A percentile compares a stretch with the other conserved stretches of the same genome.
These are phyloP conservation scores for Arabis hirsuta DNA, from an alignment of 345 rosid genomes.

Conservation along the genomic window DNA sequence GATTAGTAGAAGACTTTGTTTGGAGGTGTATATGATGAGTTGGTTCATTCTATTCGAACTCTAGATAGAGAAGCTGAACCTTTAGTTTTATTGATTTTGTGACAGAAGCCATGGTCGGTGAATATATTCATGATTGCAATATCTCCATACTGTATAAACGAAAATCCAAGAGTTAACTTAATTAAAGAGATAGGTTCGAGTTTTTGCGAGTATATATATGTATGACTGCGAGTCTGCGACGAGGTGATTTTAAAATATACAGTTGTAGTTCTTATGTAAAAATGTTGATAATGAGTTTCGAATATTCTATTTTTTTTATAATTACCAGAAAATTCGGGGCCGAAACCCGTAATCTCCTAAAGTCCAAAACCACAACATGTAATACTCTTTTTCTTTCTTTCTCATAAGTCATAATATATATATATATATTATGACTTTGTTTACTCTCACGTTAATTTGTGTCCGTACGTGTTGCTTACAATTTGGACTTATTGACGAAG, in stretches of 20 bases:
- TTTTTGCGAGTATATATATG: conserved; percentile 6
- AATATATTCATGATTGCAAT: not conserved
- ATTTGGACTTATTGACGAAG: conserved; percentile 18
- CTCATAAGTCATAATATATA: too few species aligned
- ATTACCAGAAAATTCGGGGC: too few species aligned
- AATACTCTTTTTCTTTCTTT: too few species aligned
- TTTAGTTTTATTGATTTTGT: not conserved
- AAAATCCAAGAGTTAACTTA: not conserved
- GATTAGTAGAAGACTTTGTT: not conserved
- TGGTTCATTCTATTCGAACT: not conserved
- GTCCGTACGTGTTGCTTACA: conserved; percentile 11
- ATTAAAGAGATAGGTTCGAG: not conserved
- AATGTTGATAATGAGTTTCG: too few species aligned
- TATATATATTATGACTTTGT: too few species aligned
- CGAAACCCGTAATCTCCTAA: too few species aligned
- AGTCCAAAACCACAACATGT: too few species aligned
- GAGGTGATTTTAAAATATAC: not conserved
- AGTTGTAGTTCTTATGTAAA: too few species aligned
- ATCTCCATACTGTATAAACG: not conserved
- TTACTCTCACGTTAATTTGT: not conserved
- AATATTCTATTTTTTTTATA: too few species aligned
- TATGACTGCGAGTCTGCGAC: not conserved
- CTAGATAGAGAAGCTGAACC: not conserved
- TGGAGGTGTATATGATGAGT: not conserved
- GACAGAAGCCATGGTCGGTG: not conserved